A percentile compares a stretch with the other conserved stretches of the same genome.
Conservation (phyloP, 2,329 filamentous ascomycete genomes). For the Colletotrichum tofieldiae region DNA sequence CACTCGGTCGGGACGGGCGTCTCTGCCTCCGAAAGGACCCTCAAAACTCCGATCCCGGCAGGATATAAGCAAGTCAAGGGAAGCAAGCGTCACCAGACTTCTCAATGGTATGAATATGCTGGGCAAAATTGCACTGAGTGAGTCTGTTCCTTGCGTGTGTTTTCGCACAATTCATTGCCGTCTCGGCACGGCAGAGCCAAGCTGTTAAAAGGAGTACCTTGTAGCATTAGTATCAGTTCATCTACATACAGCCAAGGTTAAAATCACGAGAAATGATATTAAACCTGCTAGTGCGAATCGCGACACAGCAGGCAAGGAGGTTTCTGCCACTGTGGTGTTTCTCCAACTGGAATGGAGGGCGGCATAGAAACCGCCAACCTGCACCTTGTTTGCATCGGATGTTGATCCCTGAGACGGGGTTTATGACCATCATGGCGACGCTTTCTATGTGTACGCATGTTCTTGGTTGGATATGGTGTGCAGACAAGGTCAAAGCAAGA, state of each 20-base stretch:
- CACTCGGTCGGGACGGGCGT: background rate
- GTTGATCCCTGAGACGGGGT: no score
- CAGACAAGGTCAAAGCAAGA: no score
- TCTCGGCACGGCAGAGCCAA: background rate
- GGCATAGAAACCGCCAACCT: background rate
- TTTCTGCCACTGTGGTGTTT: background rate
- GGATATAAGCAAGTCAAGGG: background rate
- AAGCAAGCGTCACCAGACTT: background rate
- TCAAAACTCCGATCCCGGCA: background rate
- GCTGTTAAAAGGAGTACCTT: background rate
- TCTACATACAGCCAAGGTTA: background rate
- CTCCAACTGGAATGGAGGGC: background rate
- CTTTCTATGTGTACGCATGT: background rate
- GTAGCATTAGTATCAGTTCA: background rate
- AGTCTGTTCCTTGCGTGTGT: background rate
- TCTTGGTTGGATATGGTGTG: background rate
- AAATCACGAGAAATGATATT: background rate
- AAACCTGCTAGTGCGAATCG: background rate
- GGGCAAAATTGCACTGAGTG: background rate
- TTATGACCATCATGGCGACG: background rate
- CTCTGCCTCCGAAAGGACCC: background rate
- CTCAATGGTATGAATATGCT: no score
- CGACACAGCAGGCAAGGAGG: background rate
- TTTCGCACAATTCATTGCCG: background rate
- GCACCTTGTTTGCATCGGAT: no score